Base-by-base conservation (phyloP, 2,329 filamentous ascomycete species). In the Clonostachys chloroleuca region DNA sequence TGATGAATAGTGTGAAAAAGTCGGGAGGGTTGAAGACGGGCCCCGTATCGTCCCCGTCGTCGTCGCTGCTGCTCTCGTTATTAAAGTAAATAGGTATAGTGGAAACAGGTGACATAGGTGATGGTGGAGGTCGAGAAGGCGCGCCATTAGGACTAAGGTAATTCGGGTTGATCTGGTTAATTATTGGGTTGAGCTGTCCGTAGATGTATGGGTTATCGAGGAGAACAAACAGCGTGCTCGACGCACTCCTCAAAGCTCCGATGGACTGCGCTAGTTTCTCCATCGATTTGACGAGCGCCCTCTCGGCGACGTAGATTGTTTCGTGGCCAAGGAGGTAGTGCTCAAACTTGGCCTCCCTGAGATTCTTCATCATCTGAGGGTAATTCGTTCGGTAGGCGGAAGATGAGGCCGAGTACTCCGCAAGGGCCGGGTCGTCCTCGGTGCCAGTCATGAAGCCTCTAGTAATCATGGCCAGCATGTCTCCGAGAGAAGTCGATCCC, bases 1-100 rank as follows among this genome's bases (percentile, higher is more conserved):
- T 75, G 50, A 99, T 96, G 64, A 97, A 99, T 6, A 92, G 76
- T 10, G 90, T 84, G 61, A 97, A 97, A 54, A 97, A 95, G 49
- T 96, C 90, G 0, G 87, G 82, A 1, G 92, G 83, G 2, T 81
- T 78, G 36, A 73, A 74, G 49, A 81, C 78, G 1, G 66, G 58
- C 4, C 68, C 66, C 17, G 52, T 57, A 33, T 85, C 81, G 42
- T 84, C 78, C 1, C 79, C 75, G 59, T 86, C 84, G 59, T 86
- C 84, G 50, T 84, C 77, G 24, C 24, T 30, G 24, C 24, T 30
- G 9, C 24, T 30, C 24, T 30, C 24, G 24, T 30, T 30, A 30
- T 30, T 30, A 30, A 30, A 30, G 9, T 30, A 30, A 9, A 30
- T 30, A 30, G 24, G 24, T 30, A 30, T 30, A 3, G 36, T 39